Percentiles rank a stretch among this genome's conserved stretches.
phyloP scores from a whole-genome alignment of 352 stramenopile genomes.

The Saprolegnia diclina region DNA sequence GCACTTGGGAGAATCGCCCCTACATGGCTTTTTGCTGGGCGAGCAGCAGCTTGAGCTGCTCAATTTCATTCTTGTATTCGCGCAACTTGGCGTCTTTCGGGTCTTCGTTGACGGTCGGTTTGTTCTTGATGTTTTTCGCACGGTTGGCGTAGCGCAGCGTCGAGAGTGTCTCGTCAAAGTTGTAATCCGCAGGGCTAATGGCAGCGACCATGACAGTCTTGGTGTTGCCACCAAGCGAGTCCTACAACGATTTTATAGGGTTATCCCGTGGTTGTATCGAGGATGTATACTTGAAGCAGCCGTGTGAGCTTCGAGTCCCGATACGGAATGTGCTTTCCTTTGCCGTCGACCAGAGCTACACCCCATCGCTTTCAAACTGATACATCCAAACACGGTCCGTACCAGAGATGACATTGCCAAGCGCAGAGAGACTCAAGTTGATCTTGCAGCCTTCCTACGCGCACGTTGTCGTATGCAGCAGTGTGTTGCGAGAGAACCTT shows the following conservation, averaged over 20 bases:
- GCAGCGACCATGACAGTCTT: conserved; percentile 96
- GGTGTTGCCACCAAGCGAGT: conserved; percentile 92
- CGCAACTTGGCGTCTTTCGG: conserved; percentile 88
- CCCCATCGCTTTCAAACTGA: conserved; percentile 30
- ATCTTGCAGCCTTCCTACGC: conserved; percentile 83
- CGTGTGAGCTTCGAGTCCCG: conserved; percentile 90
- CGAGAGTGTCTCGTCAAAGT: conserved; percentile 94
- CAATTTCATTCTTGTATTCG: conserved; percentile 88
- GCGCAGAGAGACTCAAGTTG: conserved; percentile 68
- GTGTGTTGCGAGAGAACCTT: conserved; percentile 32
- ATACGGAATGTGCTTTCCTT: conserved; percentile 86
- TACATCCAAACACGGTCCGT: neutral
- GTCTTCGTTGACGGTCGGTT: conserved; percentile 93
- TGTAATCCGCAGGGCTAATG: conserved; percentile 91
- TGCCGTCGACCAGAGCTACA: conserved; percentile 77
- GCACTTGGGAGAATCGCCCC: neutral
- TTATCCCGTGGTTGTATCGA: neutral
- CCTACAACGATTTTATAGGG: conserved; percentile 38
- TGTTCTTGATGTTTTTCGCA: conserved; percentile 97
- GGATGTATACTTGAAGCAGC: conserved; percentile 50
- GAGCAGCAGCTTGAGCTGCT: conserved; percentile 78
- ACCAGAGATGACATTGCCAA: conserved; percentile 79
- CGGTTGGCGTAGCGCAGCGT: conserved; percentile 95
- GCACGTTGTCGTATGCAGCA: conserved; percentile 13
- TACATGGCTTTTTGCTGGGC: conserved; percentile 27